Evolutionary conservation across 176 grass and related monocot genomes (phyloP).

Genomic region (Aechmea fasciata): DNA sequence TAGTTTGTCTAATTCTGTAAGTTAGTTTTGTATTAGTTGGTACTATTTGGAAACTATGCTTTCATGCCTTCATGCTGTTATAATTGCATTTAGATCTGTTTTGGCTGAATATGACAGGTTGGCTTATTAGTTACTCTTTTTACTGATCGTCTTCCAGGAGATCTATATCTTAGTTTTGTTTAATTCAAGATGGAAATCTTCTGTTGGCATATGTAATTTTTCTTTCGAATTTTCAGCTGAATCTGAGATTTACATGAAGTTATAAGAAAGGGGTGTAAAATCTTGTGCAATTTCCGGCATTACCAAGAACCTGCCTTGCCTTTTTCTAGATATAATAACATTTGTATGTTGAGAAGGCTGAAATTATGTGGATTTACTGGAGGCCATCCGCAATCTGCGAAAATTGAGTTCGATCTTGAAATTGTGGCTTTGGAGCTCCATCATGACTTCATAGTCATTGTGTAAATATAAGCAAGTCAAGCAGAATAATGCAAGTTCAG

Average conservation of each 20-base stretch:
- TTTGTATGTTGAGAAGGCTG: not conserved
- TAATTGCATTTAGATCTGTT: too few species aligned
- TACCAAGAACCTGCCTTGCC: not conserved
- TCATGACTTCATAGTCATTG: not conserved
- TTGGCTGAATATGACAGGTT: too few species aligned
- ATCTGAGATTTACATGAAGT: not conserved
- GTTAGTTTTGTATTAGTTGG: too few species aligned
- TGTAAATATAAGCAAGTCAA: too few species aligned
- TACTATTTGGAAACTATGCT: too few species aligned
- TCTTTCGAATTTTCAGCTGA: not conserved
- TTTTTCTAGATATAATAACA: not conserved
- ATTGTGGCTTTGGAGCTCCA: not conserved
- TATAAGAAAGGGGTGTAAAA: not conserved
- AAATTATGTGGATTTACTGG: not conserved
- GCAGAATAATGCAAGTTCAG: not conserved
- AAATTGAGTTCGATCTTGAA: not conserved
- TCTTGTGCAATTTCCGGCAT: too few species aligned
- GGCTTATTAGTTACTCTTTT: too few species aligned
- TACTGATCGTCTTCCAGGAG: too few species aligned
- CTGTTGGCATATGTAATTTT: not conserved
- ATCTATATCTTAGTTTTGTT: not conserved
- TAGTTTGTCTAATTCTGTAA: too few species aligned
- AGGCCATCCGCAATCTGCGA: not conserved
- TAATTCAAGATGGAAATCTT: not conserved
- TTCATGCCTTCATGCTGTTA: too few species aligned